phyloP scores from a whole-genome alignment of 202 grass and related monocot species.

The Carex arenaria region DNA sequence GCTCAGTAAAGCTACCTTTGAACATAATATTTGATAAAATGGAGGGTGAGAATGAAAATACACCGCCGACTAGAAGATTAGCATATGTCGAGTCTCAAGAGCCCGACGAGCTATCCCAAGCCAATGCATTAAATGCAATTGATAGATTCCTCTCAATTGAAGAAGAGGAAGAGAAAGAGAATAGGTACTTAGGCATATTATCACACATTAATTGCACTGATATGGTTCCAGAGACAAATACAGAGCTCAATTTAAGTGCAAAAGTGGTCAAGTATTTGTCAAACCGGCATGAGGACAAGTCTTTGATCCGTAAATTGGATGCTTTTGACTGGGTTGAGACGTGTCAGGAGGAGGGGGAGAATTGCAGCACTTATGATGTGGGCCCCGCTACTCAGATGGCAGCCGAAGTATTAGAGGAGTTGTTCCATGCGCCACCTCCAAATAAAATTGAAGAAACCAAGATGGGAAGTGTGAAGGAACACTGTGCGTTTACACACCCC shows the following conservation, averaged over 20 bases:
- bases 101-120: conserved; percentile 49
- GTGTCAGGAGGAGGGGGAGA: background rate
- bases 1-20: background rate
- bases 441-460: conserved; percentile 14
- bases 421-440: conserved; percentile 40
- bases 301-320: conserved; percentile 22
- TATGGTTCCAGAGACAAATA: conserved; percentile 18
- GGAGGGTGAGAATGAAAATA: background rate
- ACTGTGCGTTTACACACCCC: conserved; percentile 39
- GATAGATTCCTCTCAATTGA: conserved; percentile 36
- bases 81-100: conserved; percentile 57
- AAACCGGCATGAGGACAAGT: conserved; percentile 20
- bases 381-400: conserved; percentile 80
- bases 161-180: conserved; percentile 24
- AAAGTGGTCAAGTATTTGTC: conserved; percentile 54
- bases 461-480: conserved; percentile 37
- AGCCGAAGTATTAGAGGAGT: conserved; percentile 73
- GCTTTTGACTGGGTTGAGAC: conserved; percentile 54
- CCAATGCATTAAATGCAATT: conserved; percentile 44
- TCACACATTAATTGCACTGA: conserved; percentile 18
- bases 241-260: conserved; percentile 37
- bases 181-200: conserved; percentile 24
- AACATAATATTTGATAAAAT: background rate
- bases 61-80: conserved; percentile 15
- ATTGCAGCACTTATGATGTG: conserved; percentile 39